Evolutionary conservation across 2,329 filamentous ascomycete species (phyloP).

Genomic region (Colletotrichum shisoi): DNA sequence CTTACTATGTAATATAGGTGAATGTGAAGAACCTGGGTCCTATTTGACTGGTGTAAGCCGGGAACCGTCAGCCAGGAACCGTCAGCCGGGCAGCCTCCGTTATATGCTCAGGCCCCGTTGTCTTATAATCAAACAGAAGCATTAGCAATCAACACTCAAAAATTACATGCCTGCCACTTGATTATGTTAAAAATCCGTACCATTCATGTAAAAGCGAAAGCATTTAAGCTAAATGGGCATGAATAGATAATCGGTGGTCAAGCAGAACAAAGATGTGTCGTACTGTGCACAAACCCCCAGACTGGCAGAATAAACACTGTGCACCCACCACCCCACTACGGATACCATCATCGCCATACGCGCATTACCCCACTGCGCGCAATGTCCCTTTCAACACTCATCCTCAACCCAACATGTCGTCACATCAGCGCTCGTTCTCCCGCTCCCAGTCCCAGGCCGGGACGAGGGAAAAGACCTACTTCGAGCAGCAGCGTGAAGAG

Average conservation of each 20-base stretch:
- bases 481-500: slow-evolving; percentile 77
- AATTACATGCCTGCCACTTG: no score
- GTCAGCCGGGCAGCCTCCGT: no score
- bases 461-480: slow-evolving; percentile 66
- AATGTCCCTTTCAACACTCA: background rate
- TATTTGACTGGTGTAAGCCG: no score
- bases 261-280: background rate
- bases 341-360: slow-evolving; percentile 20
- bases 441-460: slow-evolving; percentile 37
- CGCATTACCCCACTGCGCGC: slow-evolving; percentile 16
- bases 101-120: no score
- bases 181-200: no score
- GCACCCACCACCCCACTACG: slow-evolving; percentile 15
- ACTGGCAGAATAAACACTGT: background rate
- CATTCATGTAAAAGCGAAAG: no score
- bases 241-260: background rate
- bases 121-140: no score
- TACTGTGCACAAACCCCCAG: background rate
- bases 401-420: slow-evolving; percentile 26
- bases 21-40: no score
- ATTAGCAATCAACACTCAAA: no score
- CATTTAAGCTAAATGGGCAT: background rate
- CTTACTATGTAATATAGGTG: no score
- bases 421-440: slow-evolving; percentile 39
- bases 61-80: no score